Evolutionary conservation across 805 yeast genomes (phyloP).

Genomic region (Spathaspora arborariae): DNA sequence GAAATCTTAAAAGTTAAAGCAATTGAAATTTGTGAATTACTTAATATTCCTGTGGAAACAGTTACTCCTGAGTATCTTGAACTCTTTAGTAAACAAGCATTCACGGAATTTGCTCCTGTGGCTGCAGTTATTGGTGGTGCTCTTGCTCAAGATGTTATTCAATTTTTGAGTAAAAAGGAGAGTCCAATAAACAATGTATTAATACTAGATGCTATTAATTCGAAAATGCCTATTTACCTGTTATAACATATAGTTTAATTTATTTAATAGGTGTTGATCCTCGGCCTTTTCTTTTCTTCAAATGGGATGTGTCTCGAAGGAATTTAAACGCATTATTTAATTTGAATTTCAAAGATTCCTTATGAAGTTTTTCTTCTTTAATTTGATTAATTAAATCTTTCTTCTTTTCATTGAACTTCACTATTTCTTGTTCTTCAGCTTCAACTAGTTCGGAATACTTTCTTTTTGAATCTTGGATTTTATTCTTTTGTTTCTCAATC

Average conservation of each 20-base stretch:
- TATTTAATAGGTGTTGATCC: conserved; percentile 29
- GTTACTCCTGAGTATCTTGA: conserved; percentile 40
- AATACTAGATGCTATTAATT: conserved; percentile 66
- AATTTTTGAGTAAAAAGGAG: conserved; percentile 70
- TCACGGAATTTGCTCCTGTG: conserved; percentile 72
- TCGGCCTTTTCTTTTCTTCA: conserved; percentile 40
- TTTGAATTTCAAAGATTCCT: conserved; percentile 22
- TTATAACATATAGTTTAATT: conserved; percentile 23
- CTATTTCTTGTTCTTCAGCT: conserved; percentile 19
- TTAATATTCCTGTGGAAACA: conserved; percentile 37
- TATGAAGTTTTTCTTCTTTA: conserved; percentile 19
- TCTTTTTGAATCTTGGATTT: conserved; percentile 14
- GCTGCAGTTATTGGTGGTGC: conserved; percentile 89
- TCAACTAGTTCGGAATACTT: conserved; percentile 18
- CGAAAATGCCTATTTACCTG: conserved; percentile 74
- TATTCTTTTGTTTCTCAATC: conserved; percentile 19
- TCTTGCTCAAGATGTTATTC: conserved; percentile 85
- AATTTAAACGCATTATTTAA: conserved; percentile 32
- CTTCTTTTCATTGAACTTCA: conserved; percentile 19
- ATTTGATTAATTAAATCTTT: conserved; percentile 17
- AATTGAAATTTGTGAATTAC: conserved; percentile 24
- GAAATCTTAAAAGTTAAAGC: conserved; percentile 27
- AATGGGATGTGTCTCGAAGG: conserved; percentile 36
- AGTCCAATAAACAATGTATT: conserved; percentile 79
- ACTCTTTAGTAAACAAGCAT: conserved; percentile 45